These are phyloP conservation scores for Primulina eburnea DNA, from an alignment of 257 asterid genomes.

Conservation along the genomic window DNA sequence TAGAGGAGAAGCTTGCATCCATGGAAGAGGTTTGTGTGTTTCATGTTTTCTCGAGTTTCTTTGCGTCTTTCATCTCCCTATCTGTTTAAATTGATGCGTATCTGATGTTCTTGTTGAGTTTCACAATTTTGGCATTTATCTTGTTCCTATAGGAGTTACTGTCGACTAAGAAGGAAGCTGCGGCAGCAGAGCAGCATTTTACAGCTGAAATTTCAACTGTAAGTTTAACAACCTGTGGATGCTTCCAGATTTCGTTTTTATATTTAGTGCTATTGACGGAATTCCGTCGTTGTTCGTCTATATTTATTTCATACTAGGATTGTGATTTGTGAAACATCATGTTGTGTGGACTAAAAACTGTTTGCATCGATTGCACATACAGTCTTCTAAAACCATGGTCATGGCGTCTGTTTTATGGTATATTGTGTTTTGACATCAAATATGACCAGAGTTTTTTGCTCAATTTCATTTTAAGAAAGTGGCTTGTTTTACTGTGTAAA, in stretches of 20 bases:
- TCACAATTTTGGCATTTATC: conserved; percentile 4
- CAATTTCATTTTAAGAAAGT: conserved; percentile 9
- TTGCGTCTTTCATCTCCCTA: neutral
- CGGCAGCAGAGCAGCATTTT: conserved; percentile 62
- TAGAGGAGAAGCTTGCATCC: conserved; percentile 75
- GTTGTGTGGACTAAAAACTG: neutral
- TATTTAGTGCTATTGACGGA: conserved; percentile 7
- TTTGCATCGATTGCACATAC: neutral
- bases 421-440: too few relatives aligned
- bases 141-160: conserved; percentile 54
- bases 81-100: conserved; percentile 4
- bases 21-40: conserved; percentile 54
- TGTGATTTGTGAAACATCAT: neutral
- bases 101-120: conserved; percentile 1
- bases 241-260: neutral
- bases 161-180: conserved; percentile 66
- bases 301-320: neutral
- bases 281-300: neutral
- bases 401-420: neutral
- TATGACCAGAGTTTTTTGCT: conserved; percentile 15
- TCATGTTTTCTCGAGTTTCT: neutral
- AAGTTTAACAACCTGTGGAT: conserved; percentile 25
- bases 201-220: conserved; percentile 80
- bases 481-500: neutral
- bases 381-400: conserved; percentile 4